phyloP scores from a whole-genome alignment of 257 asterid species.

The Ilex asprella region DNA sequence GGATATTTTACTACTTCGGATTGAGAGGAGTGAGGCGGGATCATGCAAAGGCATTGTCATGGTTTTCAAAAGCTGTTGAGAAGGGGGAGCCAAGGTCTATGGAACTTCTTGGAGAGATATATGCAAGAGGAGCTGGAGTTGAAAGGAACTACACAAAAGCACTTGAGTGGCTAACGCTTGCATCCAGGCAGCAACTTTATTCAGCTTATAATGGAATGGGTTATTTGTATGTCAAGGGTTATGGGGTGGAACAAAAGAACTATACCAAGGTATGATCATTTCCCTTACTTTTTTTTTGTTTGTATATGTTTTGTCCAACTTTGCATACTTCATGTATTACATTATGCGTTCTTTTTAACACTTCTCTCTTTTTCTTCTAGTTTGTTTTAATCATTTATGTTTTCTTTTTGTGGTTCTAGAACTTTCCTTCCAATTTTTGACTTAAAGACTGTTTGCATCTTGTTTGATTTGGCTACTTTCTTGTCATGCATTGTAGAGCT shows the following conservation, averaged over 20 bases:
- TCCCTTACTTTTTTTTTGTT: conserved; percentile 4
- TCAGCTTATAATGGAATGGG: conserved; percentile 99
- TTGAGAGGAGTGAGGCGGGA: conserved; percentile 95
- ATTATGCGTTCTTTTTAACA: background rate
- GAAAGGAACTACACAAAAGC: conserved; percentile 92
- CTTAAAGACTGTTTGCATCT: too few species aligned
- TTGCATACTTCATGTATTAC: too few species aligned
- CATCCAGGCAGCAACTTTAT: conserved; percentile 77
- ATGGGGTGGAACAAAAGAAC: conserved; percentile 92
- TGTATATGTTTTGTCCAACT: background rate
- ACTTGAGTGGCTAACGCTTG: conserved; percentile 89
- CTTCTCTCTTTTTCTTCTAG: background rate
- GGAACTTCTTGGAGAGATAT: conserved; percentile 99
- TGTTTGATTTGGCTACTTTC: too few species aligned
- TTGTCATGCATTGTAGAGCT: too few species aligned
- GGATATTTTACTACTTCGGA: conserved; percentile 88
- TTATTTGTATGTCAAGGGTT: conserved; percentile 88
- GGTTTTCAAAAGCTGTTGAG: conserved; percentile 92
- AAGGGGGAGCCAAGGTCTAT: conserved; percentile 92
- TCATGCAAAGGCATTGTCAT: conserved; percentile 76
- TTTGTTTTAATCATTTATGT: conserved; percentile 1
- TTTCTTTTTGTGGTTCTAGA: background rate
- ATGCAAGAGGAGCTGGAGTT: conserved; percentile 96
- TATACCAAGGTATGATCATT: conserved; percentile 50
- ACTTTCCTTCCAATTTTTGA: too few species aligned